Base-by-base conservation (phyloP, 441 rosid genomes). In the Euphorbia schlechtendalii region DNA sequence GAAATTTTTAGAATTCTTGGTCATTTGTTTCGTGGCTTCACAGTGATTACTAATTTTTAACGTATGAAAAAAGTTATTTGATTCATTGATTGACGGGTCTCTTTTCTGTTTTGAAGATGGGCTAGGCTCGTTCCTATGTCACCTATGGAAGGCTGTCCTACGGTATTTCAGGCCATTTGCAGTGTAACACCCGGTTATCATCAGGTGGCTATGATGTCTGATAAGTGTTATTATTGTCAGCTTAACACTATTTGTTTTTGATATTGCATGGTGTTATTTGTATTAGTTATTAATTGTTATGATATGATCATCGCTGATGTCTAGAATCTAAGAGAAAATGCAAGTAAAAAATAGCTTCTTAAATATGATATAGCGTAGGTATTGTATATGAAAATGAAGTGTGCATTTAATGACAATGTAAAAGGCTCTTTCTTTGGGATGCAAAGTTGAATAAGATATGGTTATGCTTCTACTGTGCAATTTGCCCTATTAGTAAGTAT, bases 101-200 rank as follows among this genome's bases (percentile, higher is more conserved):
- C 66, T 53, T 49, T 66, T 61, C 67, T 36, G 36, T 71, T 54
- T 65, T 71, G 59, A 84, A 95, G 99, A 78, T 91, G 97, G 97
- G 59, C 81, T 8, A 88, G 86, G 63, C 90, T 78, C 70, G 70
- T 89, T 65, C 87, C 86, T 4, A 86, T 95, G 97, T 85, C 91
- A 45, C 99, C 96, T 1, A 76, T 88, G 64, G 99, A 92, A 77
- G 98, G 96, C 25, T 89, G 91, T 64, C 95, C 95, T 21, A 80
- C 84, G 32, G 90, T 91, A 59, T 95, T 95, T 77, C 99, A 95
- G 77, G 88, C 81, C 45, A 70, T 95, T 70, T 85, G 84, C 73
- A 79, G 83, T 78, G 55, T 95, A 78, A 71, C 91, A 1, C 96
- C 96, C 11, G 99, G 99, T 64, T 82, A 72, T 68, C 99, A 92